Evolutionary conservation across 192 early-diverging fungal genomes (phyloP).

Genomic region (Mortierella claussenii): DNA sequence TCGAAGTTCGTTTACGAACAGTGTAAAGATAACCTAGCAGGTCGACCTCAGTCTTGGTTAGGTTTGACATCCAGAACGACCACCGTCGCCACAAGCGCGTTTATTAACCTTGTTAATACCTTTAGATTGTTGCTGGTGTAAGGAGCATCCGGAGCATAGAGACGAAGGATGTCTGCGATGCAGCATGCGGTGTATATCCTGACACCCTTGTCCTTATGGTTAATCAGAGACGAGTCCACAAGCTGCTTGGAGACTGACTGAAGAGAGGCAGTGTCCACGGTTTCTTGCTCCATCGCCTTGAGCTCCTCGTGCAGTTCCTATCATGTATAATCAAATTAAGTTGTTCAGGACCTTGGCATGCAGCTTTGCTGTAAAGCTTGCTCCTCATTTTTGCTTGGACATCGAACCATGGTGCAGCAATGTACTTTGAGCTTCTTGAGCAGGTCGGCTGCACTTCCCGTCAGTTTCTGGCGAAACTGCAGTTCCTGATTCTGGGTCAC

Average conservation of each 20-base stretch:
- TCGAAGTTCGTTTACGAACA: slow-evolving; percentile 84
- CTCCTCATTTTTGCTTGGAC: no score
- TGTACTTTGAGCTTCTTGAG: slow-evolving; percentile 47
- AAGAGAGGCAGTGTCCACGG: slow-evolving; percentile 75
- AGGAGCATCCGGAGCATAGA: slow-evolving; percentile 95
- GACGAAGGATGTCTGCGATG: slow-evolving; percentile 89
- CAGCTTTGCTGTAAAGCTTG: no score
- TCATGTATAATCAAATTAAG: not conserved
- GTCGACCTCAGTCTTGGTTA: no score
- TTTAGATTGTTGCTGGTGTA: slow-evolving; percentile 82
- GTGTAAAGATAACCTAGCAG: slow-evolving; percentile 80
- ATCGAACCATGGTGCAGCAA: not conserved
- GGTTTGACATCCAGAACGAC: no score
- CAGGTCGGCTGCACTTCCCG: slow-evolving; percentile 23
- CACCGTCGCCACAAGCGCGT: no score
- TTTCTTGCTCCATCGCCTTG: slow-evolving; percentile 77
- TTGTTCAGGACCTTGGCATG: no score
- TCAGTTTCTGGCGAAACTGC: slow-evolving; percentile 35
- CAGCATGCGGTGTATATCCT: slow-evolving; percentile 82
- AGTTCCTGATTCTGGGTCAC: slow-evolving; percentile 18
- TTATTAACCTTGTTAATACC: no score
- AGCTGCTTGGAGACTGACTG: slow-evolving; percentile 73
- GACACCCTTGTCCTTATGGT: slow-evolving; percentile 86
- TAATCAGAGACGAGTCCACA: slow-evolving; percentile 69
- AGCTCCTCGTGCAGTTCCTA: slow-evolving; percentile 85